Evolutionary conservation across 441 rosid genomes (phyloP), one percentile per base, ranked within the genome.

Genomic region (Flueggea neowawraea): DNA sequence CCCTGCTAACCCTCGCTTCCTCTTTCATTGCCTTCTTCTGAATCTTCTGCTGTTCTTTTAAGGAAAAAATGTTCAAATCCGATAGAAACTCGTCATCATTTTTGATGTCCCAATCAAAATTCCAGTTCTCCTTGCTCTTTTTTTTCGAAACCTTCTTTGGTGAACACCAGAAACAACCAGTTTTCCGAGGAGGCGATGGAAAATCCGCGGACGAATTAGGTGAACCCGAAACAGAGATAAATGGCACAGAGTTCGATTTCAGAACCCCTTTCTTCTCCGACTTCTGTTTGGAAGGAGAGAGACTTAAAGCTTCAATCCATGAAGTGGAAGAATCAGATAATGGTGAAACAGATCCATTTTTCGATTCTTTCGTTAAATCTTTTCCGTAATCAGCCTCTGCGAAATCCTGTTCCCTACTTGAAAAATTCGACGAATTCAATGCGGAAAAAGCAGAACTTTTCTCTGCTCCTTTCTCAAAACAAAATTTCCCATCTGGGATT

Each of bases 141-240:
- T 64, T 85, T 49, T 63, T 66, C 0, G 80, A 43, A 17, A 62
- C 55, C 57, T 47, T 80, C 50, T 75, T 85, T 2, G 88, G 91
- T 17, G 89, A 89, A 60, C 87, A 89, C 87, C 87, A 85, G 57
- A 91, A 84, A 61, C 84, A 85, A 15, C 95, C 86, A 6, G 64
- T 53, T 69, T 63, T 65, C 50, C 47, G 62, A 0, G 91, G 85
- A 3, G 93, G 90, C 63, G 97, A 81, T 17, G 86, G 70, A 53
- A 81, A 77, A 12, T 70, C 63, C 61, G 57, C 50, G 68, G 74
- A 67, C 0, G 76, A 71, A 17, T 62, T 63, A 1, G 80, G 56
- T 3, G 69, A 73, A 16, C 75, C 54, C 51, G 57, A 31, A 17
- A 70, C 73, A 31, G 78, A 82, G 52, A 55, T 53, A 14, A 52